Percentiles rank a stretch among this genome's conserved stretches.
Conservation (phyloP, 805 yeast species). For the Ogataea glucozyma region DNA sequence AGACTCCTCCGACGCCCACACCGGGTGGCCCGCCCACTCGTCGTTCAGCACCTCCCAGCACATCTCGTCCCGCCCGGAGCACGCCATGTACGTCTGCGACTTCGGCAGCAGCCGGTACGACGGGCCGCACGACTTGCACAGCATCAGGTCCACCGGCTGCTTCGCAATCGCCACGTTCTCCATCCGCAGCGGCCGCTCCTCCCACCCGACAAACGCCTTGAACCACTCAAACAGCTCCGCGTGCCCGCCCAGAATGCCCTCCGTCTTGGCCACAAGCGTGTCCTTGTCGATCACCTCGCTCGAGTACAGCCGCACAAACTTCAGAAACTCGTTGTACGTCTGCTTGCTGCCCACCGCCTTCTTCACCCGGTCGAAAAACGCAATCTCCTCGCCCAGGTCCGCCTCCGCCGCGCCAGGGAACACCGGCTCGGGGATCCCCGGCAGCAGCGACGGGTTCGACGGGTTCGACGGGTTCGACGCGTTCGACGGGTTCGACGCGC, state of each 20-base stretch:
- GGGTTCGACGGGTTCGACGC: too few species aligned
- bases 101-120: conserved; percentile 91
- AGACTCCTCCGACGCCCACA: conserved; percentile 99
- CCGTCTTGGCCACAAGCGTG: conserved; percentile 80
- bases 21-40: conserved; percentile 99
- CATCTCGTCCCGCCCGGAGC: conserved; percentile 98
- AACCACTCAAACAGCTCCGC: conserved; percentile 87
- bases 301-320: conserved; percentile 80
- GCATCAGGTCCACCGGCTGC: conserved; percentile 84
- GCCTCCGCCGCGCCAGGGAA: conserved; percentile 56
- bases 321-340: conserved; percentile 88
- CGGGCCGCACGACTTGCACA: conserved; percentile 94
- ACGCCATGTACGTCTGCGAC: conserved; percentile 93
- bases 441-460: conserved; percentile 72
- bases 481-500: too few species aligned
- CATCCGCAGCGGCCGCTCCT: conserved; percentile 79
- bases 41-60: conserved; percentile 98
- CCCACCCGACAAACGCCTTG: conserved; percentile 85
- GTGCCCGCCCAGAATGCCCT: conserved; percentile 79
- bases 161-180: conserved; percentile 88
- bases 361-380: conserved; percentile 90
- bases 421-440: conserved; percentile 85
- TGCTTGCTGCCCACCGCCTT: conserved; percentile 85
- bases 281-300: conserved; percentile 86
- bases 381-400: conserved; percentile 77